Evolutionary conservation across 2,329 filamentous ascomycete genomes (phyloP).

Genomic region (Talaromyces sp.): DNA sequence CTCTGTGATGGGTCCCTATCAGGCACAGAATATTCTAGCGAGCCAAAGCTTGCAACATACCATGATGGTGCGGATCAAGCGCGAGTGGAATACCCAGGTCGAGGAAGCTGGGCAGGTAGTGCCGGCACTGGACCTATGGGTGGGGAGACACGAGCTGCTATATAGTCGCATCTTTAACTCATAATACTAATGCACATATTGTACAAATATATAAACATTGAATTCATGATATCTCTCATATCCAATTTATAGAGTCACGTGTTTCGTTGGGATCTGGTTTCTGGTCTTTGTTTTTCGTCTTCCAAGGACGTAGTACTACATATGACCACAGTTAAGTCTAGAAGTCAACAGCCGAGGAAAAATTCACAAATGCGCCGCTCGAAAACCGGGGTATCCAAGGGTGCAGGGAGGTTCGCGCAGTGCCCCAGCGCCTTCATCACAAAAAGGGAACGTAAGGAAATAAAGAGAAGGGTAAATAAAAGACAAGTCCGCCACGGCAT

Average conservation of each 20-base stretch:
- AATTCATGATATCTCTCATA: background rate
- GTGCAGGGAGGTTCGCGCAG: slow-evolving; percentile 15
- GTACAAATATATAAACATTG: slow-evolving; percentile 1
- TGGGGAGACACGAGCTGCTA: slow-evolving; percentile 65
- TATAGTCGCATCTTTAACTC: slow-evolving; percentile 71
- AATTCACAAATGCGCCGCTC: slow-evolving; percentile 19
- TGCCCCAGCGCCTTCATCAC: slow-evolving; percentile 16
- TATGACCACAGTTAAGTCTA: slow-evolving; percentile 21
- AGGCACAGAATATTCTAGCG: slow-evolving; percentile 63
- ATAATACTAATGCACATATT: slow-evolving; percentile 33
- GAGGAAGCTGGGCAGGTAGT: slow-evolving; percentile 63
- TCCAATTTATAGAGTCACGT: background rate
- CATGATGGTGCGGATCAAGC: slow-evolving; percentile 53
- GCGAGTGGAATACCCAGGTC: slow-evolving; percentile 51
- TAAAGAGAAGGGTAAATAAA: slow-evolving; percentile 6
- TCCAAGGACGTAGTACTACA: slow-evolving; percentile 37
- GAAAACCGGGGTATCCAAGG: slow-evolving; percentile 34
- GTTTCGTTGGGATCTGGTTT: slow-evolving; percentile 15
- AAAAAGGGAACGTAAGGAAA: slow-evolving; percentile 14
- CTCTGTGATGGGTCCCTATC: slow-evolving; percentile 67
- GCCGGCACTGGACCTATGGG: slow-evolving; percentile 66
- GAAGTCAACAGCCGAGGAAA: slow-evolving; percentile 14
- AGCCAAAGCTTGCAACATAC: slow-evolving; percentile 55
- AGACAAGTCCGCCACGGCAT: background rate
- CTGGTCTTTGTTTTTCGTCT: slow-evolving; percentile 27